phyloP scores from a whole-genome alignment of 768 basidiomycete genomes.

The Cystobasidium tubakii region DNA sequence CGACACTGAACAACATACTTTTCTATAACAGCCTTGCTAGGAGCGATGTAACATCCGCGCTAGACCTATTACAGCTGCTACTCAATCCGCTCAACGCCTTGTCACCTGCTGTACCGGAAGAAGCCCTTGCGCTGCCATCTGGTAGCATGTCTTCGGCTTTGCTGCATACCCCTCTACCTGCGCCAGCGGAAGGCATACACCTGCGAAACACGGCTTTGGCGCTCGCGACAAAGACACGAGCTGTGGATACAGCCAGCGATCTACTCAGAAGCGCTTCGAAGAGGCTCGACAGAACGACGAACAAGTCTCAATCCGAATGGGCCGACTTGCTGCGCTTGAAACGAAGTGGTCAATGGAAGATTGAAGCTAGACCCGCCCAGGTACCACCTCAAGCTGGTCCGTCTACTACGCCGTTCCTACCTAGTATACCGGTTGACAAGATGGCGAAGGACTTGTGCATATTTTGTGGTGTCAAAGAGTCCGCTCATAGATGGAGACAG shows the following conservation, averaged over 20 bases:
- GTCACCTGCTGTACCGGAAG: conserved; percentile 21
- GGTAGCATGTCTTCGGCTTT: neutral
- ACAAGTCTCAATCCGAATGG: conserved; percentile 20
- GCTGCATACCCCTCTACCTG: conserved; percentile 5
- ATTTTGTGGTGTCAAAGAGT: conserved; percentile 30
- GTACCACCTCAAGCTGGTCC: neutral
- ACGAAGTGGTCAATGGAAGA: conserved; percentile 28
- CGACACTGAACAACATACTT: neutral
- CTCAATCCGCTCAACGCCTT: conserved; percentile 31
- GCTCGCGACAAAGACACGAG: conserved; percentile 6
- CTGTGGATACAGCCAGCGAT: conserved; percentile 1
- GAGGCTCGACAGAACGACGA: conserved; percentile 14
- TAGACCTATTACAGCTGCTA: conserved; percentile 31
- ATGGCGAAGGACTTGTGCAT: conserved; percentile 30
- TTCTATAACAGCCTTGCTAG: conserved; percentile 11
- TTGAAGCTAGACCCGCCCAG: conserved; percentile 23
- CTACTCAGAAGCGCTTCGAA: conserved; percentile 14
- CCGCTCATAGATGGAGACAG: conserved; percentile 9
- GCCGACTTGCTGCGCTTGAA: conserved; percentile 22
- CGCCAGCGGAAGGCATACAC: neutral
- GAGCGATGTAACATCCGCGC: conserved; percentile 24
- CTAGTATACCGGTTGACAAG: conserved; percentile 20
- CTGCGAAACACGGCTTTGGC: conserved; percentile 16
- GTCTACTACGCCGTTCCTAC: neutral
- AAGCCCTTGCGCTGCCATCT: conserved; percentile 25